Conservation (phyloP, 305 asterid genomes). For the Nicotiana rustica region DNA sequence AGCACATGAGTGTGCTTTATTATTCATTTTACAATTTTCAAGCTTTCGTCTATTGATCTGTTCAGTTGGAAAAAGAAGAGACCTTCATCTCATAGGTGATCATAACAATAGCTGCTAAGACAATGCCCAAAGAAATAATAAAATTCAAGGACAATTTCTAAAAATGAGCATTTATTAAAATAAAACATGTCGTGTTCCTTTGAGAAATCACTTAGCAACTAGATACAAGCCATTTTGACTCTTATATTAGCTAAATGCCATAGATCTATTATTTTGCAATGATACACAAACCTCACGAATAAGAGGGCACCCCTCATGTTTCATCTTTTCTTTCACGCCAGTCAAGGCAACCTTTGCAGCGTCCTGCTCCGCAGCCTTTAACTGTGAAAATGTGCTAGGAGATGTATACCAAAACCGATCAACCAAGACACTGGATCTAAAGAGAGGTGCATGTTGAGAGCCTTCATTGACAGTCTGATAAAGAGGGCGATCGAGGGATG, state of each 20-base stretch:
- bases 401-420: constrained; percentile 51
- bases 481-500: constrained; percentile 51
- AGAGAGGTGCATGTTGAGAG: constrained; percentile 46
- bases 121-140: background rate
- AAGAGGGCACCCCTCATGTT: constrained; percentile 46
- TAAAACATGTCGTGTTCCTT: background rate
- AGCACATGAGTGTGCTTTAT: background rate
- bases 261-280: constrained; percentile 4
- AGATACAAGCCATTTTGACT: constrained; percentile 9
- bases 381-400: constrained; percentile 42
- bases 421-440: constrained; percentile 55
- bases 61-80: constrained; percentile 16
- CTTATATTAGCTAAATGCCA: background rate
- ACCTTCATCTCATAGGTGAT: constrained; percentile 20
- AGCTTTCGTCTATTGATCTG: background rate
- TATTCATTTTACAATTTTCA: background rate
- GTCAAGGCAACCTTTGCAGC: constrained; percentile 61
- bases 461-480: constrained; percentile 51
- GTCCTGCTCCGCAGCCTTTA: constrained; percentile 61
- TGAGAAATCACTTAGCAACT: constrained; percentile 20
- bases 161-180: background rate
- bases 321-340: constrained; percentile 45
- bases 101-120: background rate
- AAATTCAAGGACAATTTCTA: constrained; percentile 14
- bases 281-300: constrained; percentile 51